A percentile compares a stretch with the other conserved stretches of the same genome.
phyloP scores from a whole-genome alignment of 495 filamentous ascomycete species.

The Pyrenopolyporus hunteri region DNA sequence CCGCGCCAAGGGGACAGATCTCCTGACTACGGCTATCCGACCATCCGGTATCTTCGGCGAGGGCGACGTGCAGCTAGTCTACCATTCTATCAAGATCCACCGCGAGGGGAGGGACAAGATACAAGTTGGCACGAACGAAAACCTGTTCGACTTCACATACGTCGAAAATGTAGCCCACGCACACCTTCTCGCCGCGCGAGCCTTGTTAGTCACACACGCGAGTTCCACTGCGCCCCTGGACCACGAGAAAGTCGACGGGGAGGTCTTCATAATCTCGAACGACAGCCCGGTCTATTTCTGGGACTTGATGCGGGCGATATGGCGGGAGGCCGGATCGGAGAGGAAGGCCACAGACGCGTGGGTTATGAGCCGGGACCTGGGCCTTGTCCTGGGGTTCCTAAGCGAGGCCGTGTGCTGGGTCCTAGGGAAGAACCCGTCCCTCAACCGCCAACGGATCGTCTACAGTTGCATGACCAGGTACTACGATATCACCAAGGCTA shows the following conservation, averaged over 20 bases:
- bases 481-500: slow-evolving; percentile 86
- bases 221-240: slow-evolving; percentile 66
- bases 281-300: slow-evolving; percentile 93
- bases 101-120: slow-evolving; percentile 71
- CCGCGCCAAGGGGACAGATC: slow-evolving; percentile 64
- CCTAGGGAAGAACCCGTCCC: slow-evolving; percentile 73
- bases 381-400: slow-evolving; percentile 67
- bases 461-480: slow-evolving; percentile 85
- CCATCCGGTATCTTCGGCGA: slow-evolving; percentile 92
- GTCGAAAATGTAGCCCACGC: slow-evolving; percentile 79
- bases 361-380: slow-evolving; percentile 67
- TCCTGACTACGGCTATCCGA: slow-evolving; percentile 81
- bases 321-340: slow-evolving; percentile 71
- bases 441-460: slow-evolving; percentile 76
- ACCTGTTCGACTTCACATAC: slow-evolving; percentile 86
- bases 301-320: slow-evolving; percentile 84
- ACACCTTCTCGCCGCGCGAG: slow-evolving; percentile 72
- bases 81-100: slow-evolving; percentile 68
- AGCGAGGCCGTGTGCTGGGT: slow-evolving; percentile 72
- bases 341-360: slow-evolving; percentile 71
- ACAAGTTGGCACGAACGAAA: slow-evolving; percentile 87
- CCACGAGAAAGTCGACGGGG: slow-evolving; percentile 84
- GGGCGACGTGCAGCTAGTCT: slow-evolving; percentile 73
- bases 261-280: slow-evolving; percentile 96
- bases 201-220: slow-evolving; percentile 67